Conservation (phyloP, 257 asterid genomes). For the Linaria vulgaris region DNA sequence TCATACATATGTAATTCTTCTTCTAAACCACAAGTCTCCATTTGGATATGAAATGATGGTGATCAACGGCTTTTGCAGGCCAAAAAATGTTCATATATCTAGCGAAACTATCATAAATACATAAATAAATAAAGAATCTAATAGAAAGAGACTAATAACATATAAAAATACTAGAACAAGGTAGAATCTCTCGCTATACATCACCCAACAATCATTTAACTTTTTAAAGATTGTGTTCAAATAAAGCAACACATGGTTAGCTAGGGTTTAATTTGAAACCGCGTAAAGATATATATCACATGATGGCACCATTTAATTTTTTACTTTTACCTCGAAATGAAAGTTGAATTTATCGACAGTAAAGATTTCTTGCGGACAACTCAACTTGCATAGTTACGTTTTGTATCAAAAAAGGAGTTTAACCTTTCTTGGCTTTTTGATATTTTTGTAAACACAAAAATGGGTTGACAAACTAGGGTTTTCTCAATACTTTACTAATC, state of each 20-base stretch:
- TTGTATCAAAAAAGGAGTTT: not conserved
- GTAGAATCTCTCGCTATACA: conserved; percentile 17
- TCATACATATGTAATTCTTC: not conserved
- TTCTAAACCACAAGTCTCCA: not conserved
- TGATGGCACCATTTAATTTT: not conserved
- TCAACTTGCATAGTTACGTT: conserved; percentile 6
- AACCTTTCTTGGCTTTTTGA: not conserved
- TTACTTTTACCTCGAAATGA: not conserved
- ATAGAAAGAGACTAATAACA: not conserved
- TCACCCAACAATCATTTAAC: conserved; percentile 16
- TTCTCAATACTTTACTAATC: not conserved
- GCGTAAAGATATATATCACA: conserved; percentile 19
- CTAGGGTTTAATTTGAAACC: conserved; percentile 4
- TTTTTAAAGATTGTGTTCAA: conserved; percentile 22
- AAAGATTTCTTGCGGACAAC: conserved; percentile 16
- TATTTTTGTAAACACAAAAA: not conserved
- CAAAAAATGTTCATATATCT: no score
- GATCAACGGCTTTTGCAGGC: not conserved
- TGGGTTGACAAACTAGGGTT: conserved; percentile 16
- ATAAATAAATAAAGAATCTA: not conserved
- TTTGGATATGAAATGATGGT: conserved; percentile 4
- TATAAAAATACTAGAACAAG: not conserved
- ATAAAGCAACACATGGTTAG: conserved; percentile 17
- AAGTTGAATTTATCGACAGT: not conserved
- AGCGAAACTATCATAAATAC: no score